A percentile compares a stretch with the other conserved stretches of the same genome.
Evolutionary conservation across 176 grass and related monocot genomes (phyloP).

Genomic region (Hordeum vulgare): DNA sequence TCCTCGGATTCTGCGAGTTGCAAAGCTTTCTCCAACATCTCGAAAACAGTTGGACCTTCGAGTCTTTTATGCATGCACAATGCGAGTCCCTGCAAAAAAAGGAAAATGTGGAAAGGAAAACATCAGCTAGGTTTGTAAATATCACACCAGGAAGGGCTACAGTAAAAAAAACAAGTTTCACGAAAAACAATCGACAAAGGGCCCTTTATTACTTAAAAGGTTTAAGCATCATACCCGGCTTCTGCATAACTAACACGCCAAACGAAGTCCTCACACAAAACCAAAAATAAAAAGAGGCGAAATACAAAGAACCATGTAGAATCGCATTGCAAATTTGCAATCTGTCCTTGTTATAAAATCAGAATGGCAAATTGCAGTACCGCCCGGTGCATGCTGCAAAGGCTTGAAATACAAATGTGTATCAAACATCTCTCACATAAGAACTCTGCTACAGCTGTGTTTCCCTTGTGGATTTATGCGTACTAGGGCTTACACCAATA

Average conservation of each 20-base stretch:
- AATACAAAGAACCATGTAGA: no score
- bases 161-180: background rate
- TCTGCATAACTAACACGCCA: no score
- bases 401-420: background rate
- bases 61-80: conserved; percentile 69
- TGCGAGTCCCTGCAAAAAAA: conserved; percentile 58
- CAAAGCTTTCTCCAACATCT: conserved; percentile 89
- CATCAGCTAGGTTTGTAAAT: background rate
- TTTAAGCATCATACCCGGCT: no score
- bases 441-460: background rate
- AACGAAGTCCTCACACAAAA: no score
- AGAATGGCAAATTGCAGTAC: background rate
- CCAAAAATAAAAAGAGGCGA: no score
- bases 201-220: no score
- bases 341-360: background rate
- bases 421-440: background rate
- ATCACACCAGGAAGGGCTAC: background rate
- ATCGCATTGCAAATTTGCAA: background rate
- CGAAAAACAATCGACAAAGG: no score
- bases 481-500: background rate
- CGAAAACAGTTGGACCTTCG: conserved; percentile 45
- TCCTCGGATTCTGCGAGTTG: conserved; percentile 56
- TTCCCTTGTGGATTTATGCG: background rate
- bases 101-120: background rate
- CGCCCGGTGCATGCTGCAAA: background rate